Evolutionary conservation across 2,329 filamentous ascomycete genomes (phyloP).

Genomic region (Neofusicoccum kwambonambiense): DNA sequence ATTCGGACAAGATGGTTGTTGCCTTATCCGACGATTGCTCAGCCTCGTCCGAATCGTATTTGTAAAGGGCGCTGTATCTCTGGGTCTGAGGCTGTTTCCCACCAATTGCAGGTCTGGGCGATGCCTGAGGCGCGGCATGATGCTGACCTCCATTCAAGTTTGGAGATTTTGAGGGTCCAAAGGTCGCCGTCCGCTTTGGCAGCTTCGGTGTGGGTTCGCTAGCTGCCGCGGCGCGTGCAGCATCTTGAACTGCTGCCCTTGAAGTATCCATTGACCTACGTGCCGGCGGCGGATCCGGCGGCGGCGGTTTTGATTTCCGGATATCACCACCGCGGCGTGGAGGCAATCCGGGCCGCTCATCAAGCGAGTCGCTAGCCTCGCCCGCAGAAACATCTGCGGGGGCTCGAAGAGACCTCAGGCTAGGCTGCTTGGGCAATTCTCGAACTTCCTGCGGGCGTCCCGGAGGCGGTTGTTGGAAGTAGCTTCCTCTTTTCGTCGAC

Average conservation of each 20-base stretch:
- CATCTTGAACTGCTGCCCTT: neutral
- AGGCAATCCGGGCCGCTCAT: conserved; percentile 52
- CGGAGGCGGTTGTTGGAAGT: conserved; percentile 28
- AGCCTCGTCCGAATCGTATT: conserved; percentile 51
- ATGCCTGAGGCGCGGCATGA: neutral
- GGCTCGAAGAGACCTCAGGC: neutral
- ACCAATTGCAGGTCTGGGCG: neutral
- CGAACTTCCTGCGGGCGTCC: conserved; percentile 24
- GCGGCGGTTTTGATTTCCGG: conserved; percentile 30
- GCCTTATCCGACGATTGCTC: conserved; percentile 49
- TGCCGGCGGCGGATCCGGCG: conserved; percentile 34
- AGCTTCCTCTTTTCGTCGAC: conserved; percentile 27
- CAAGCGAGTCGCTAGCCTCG: conserved; percentile 30
- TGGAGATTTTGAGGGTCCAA: conserved; percentile 18
- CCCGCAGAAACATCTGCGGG: neutral
- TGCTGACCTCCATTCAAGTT: neutral
- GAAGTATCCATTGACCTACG: conserved; percentile 34
- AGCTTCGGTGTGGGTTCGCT: conserved; percentile 14
- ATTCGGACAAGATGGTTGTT: conserved; percentile 59
- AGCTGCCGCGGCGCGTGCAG: neutral
- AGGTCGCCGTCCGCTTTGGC: conserved; percentile 35
- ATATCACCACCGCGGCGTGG: conserved; percentile 40
- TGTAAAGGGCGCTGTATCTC: conserved; percentile 9
- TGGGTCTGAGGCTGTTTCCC: conserved; percentile 1
- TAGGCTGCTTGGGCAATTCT: conserved; percentile 22